phyloP scores from a whole-genome alignment of 2,329 filamentous ascomycete genomes.

The Hypoxylon sp. region DNA sequence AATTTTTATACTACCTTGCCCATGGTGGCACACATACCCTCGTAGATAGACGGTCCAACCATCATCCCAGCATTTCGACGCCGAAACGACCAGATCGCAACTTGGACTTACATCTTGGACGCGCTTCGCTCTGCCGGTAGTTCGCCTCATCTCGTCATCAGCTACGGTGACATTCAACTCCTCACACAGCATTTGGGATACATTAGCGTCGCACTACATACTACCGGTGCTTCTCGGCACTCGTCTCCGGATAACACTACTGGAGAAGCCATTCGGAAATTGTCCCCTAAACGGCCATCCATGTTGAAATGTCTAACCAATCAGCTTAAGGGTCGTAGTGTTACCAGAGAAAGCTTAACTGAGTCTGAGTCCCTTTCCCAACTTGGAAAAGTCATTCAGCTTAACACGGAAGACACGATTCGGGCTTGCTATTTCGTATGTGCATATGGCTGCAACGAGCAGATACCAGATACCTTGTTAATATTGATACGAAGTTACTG shows the following conservation, averaged over 20 bases:
- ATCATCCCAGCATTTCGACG: slow-evolving; percentile 8
- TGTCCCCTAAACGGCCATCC: slow-evolving; percentile 24
- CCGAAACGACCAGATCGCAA: slow-evolving; percentile 22
- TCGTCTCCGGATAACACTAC: slow-evolving; percentile 39
- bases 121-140: slow-evolving; percentile 35
- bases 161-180: slow-evolving; percentile 32
- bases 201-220: slow-evolving; percentile 38
- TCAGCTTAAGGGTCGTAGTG: slow-evolving; percentile 2
- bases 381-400: slow-evolving; percentile 17
- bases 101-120: slow-evolving; percentile 1
- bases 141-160: slow-evolving; percentile 28
- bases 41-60: not conserved
- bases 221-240: slow-evolving; percentile 38
- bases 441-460: not conserved
- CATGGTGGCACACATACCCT: not conserved
- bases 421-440: not conserved
- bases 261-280: slow-evolving; percentile 32
- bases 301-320: slow-evolving; percentile 21
- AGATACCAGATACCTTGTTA: not conserved
- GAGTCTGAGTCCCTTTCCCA: slow-evolving; percentile 15
- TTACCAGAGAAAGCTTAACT: slow-evolving; percentile 31
- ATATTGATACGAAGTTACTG: not conserved
- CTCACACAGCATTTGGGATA: slow-evolving; percentile 32
- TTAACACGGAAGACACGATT: slow-evolving; percentile 15
- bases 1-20: not conserved